Evolutionary conservation across 2,329 filamentous ascomycete species (phyloP), one percentile per base, ranked within the genome.

Genomic region (Trichoderma pleuroti): DNA sequence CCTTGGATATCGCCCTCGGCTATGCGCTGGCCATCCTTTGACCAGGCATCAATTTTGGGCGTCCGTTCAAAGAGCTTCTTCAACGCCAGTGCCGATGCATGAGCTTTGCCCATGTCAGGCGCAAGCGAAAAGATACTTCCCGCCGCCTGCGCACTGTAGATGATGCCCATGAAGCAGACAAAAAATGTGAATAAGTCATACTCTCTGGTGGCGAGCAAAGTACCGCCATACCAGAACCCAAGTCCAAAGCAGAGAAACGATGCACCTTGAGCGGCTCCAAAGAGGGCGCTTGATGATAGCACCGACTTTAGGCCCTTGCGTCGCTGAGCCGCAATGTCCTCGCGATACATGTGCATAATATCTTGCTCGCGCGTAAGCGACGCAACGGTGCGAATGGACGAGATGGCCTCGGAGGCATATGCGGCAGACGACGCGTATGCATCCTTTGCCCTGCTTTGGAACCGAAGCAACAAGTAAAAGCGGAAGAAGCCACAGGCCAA

Each of bases 221-320:
- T 92, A 32, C 93, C 93, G 72, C 94, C 94, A 76, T 96, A 97
- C 93, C 93, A 98, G 84, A 98, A 98, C 2, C 92, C 93, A 5
- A 98, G 88, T 0, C 94, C 94, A 72, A 96, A 91, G 74, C 91
- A 93, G 60, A 94, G 85, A 82, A 97, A 97, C 72, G 93, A 88
- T 71, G 97, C 83, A 0, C 92, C 94, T 81, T 98, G 94, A 1
- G 93, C 93, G 2, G 90, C 87, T 0, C 94, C 93, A 77, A 97
- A 98, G 6, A 98, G 87, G 1, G 86, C 78, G 12, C 92, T 94
- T 0, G 93, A 93, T 76, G 90, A 91, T 72, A 93, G 79, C 36
- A 97, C 88, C 0, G 93, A 96, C 11, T 86, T 85, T 46, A 97
- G 80, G 72, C 92, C 93, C 60, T 85, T 84, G 68, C 86, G 87